A percentile compares a stretch with the other conserved stretches of the same genome.
Evolutionary conservation across 345 rosid species (phyloP).

Genomic region (Salix brachista): DNA sequence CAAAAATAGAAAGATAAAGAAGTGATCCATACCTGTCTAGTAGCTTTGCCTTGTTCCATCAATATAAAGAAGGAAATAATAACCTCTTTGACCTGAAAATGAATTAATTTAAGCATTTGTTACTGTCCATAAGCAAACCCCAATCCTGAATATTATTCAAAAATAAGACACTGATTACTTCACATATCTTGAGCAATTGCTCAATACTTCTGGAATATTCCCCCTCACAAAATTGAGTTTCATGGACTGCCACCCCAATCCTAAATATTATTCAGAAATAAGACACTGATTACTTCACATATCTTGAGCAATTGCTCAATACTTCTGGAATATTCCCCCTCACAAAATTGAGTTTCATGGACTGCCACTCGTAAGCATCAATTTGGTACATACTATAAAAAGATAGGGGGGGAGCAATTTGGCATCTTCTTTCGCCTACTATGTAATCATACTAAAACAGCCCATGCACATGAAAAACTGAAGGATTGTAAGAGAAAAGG

Average conservation of each 20-base stretch:
- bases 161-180: background rate
- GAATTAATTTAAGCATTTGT: slow-evolving; percentile 1
- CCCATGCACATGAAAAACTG: background rate
- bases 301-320: background rate
- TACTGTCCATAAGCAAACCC: background rate
- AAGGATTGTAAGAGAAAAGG: background rate
- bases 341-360: background rate
- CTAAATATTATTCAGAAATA: background rate
- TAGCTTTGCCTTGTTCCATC: slow-evolving; percentile 97
- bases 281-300: background rate
- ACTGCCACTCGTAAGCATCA: background rate
- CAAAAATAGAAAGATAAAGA: background rate
- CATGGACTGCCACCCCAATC: background rate
- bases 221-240: background rate
- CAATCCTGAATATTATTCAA: background rate
- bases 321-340: background rate
- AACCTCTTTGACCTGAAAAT: slow-evolving; percentile 82
- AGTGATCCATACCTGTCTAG: slow-evolving; percentile 50
- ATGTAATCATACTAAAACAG: background rate
- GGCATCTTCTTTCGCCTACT: background rate
- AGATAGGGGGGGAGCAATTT: background rate
- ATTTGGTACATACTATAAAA: background rate
- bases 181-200: background rate
- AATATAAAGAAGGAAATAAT: slow-evolving; percentile 80
- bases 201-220: background rate